phyloP scores from a whole-genome alignment of 768 basidiomycete genomes.

The Fibroporia radiculosa region DNA sequence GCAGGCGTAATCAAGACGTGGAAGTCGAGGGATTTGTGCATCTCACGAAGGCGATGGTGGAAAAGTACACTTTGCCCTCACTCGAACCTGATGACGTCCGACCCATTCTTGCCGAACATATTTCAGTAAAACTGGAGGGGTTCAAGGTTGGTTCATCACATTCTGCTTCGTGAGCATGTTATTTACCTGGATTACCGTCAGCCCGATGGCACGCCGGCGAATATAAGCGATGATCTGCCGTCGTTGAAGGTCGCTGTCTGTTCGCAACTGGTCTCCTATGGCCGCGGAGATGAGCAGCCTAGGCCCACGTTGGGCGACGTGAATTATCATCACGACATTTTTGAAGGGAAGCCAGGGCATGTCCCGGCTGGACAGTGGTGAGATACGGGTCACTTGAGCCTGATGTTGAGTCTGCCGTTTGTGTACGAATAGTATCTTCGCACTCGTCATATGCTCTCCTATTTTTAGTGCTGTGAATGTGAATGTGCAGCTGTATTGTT shows the following conservation, averaged over 20 bases:
- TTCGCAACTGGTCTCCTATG: not conserved
- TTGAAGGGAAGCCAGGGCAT: not conserved
- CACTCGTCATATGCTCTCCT: too few species aligned
- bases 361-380: not conserved
- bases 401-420: too few species aligned
- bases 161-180: not conserved
- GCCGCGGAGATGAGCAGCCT: not conserved
- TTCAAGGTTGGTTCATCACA: not conserved
- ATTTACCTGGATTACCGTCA: not conserved
- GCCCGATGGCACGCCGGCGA: slow-evolving; percentile 1
- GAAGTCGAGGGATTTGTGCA: slow-evolving; percentile 16
- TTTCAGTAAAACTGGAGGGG: not conserved
- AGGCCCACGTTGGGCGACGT: not conserved
- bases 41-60: slow-evolving; percentile 10
- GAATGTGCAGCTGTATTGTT: too few species aligned
- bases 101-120: slow-evolving; percentile 4
- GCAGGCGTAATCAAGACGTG: slow-evolving; percentile 13
- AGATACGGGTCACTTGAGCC: too few species aligned
- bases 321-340: slow-evolving; percentile 1
- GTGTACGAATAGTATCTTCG: too few species aligned
- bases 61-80: slow-evolving; percentile 1
- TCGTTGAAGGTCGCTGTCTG: slow-evolving; percentile 4
- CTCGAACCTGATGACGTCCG: slow-evolving; percentile 6
- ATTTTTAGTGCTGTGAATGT: too few species aligned
- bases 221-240: not conserved